Base-by-base conservation (phyloP, 2,329 filamentous ascomycete species). In the Neofusicoccum cordaticola region DNA sequence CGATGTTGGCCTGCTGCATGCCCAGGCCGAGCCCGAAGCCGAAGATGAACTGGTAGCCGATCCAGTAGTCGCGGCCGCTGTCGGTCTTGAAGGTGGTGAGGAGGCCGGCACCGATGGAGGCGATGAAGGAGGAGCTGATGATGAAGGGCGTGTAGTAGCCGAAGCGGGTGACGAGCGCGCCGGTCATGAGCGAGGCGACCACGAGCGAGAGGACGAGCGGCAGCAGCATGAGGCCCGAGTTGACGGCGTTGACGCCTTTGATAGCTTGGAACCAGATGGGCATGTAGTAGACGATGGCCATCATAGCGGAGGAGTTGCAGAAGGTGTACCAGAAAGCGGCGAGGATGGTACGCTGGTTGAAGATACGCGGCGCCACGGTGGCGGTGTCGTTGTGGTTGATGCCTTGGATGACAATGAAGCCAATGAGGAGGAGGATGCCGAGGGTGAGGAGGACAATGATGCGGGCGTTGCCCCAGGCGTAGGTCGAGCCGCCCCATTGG, bases 131-230 rank as follows among this genome's bases (percentile, higher is more conserved):
- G 1, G 74, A 77, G n/a, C 71, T 65, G 45, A 82, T 75, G 71
- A 83, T 78, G 70, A 83, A 83, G 2, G 81, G 81, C 0, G 80
- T 81, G 74, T 83, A 83, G 74, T 83, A 83, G 48, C 81, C 81
- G 17, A 80, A 62, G 3, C 69, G 68, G 2, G 82, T 74, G 19
- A 73, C 52, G 31, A 67, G 72, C 56, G 79, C 80, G 45, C 63
- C 63, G 37, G 53, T 61, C 13, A 61, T 17, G 53, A 65, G 53
- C 37, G 37, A 45, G 42, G 48, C 48, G 34, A 77, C 47, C 66
- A 82, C 74, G 61, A 78, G 79, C 31, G 75, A 75, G 34, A 83
- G 74, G 51, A 81, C 72, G 13, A 81, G 80, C 6, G 83, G 72
- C 64, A 81, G 81, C 72, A 79, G 78, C 63, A 65, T 65, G 66